Percentiles rank a stretch among this genome's conserved stretches.
These are phyloP conservation scores for Bipolaris gigantea DNA, from an alignment of 2,329 filamentous ascomycete species.

Conservation along the genomic window DNA sequence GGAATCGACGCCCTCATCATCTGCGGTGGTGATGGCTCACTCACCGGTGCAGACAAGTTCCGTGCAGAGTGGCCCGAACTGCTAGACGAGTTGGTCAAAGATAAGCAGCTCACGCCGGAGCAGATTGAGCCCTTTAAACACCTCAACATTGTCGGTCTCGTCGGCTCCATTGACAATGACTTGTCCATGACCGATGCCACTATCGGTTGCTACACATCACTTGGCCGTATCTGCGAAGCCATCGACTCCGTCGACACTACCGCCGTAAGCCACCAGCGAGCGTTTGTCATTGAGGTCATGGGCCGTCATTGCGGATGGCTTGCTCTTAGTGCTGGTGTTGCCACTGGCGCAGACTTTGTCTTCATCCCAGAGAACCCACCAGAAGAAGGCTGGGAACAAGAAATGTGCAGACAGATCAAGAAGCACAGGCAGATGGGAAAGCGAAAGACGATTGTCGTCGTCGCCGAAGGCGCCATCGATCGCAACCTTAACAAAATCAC, in stretches of 20 bases:
- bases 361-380: slow-evolving; percentile 96
- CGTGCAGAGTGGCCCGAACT: slow-evolving; percentile 88
- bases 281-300: slow-evolving; percentile 97
- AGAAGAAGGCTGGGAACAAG: slow-evolving; percentile 75
- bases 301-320: slow-evolving; percentile 97
- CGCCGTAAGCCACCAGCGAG: slow-evolving; percentile 88
- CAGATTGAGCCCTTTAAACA: slow-evolving; percentile 78
- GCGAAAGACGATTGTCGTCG: slow-evolving; percentile 96
- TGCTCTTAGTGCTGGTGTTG: slow-evolving; percentile 92
- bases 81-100: slow-evolving; percentile 78
- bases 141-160: slow-evolving; percentile 93
- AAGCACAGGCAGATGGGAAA: slow-evolving; percentile 88
- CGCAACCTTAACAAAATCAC: slow-evolving; percentile 80
- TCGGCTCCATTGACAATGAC: slow-evolving; percentile 98
- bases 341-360: slow-evolving; percentile 92
- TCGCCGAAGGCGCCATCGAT: slow-evolving; percentile 81
- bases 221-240: slow-evolving; percentile 90
- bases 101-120: slow-evolving; percentile 67
- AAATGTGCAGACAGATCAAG: slow-evolving; percentile 35
- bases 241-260: slow-evolving; percentile 98
- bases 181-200: slow-evolving; percentile 96
- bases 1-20: slow-evolving; percentile 97
- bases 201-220: slow-evolving; percentile 93
- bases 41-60: slow-evolving; percentile 95
- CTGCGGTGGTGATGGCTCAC: slow-evolving; percentile 86